Evolutionary conservation across 495 filamentous ascomycete genomes (phyloP), one percentile per base, ranked within the genome.

Genomic region (Oleoguttula mirabilis): DNA sequence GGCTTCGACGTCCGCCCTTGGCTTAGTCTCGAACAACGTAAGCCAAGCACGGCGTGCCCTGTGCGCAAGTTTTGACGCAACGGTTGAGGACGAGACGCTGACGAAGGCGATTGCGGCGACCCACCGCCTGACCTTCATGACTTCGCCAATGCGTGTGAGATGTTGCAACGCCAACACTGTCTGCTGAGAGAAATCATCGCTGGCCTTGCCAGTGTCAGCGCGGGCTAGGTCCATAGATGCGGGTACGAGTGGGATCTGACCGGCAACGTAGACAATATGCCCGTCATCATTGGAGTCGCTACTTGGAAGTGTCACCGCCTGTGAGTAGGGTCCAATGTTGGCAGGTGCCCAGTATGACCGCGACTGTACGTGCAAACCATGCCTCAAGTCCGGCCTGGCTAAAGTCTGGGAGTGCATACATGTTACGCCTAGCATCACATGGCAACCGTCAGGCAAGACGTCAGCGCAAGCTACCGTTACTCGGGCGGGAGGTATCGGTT

Each of bases 281-380:
- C 1, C 12, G 17, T 39, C 16, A 3, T 39, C 23, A 12, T 21
- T 28, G 10, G 44, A 31, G 2, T 46, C 32, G 62, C 58, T 38
- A 27, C 50, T 24, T 10, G 54, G 35, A 12, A 52, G 30, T 11
- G 75, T 67, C 34, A 90, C 76, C 0, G 90, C 85, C 63, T 99
- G 90, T 10, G 85, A 92, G 59, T 99, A 99, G 0, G 92, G 90
- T 0, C 90, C 90, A 39, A 99, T 99, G 51, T 96, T 96, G 6
- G 92, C 88, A 0, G 90, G 90, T 1, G 90, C 92, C 90, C 90
- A 99, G 69, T 96, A 95, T 3, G 83, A 90, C 20, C 82, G 71
- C 12, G 82, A 86, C 57, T 96, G 92, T 3, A 99, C 87, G 59
- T 99, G 90, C 1, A 99, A 70, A 2, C 77, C 77, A 10, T 69